Evolutionary conservation across 306 rosid species (phyloP).

Genomic region (Lathyrus tuberosus): DNA sequence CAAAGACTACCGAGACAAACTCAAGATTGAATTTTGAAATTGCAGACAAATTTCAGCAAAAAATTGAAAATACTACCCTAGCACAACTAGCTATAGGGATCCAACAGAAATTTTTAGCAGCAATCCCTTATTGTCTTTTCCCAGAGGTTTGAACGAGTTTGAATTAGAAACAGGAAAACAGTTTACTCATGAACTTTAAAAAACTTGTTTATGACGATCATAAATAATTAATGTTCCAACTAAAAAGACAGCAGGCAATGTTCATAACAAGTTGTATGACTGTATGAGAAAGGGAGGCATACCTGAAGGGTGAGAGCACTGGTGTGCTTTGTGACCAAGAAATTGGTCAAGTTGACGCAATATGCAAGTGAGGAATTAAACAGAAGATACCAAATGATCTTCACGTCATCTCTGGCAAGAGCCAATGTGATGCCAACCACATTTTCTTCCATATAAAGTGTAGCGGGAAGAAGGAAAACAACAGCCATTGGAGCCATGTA

Average conservation of each 20-base stretch:
- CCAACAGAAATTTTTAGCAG: background rate
- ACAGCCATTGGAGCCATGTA: conserved; percentile 99
- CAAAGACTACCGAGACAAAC: background rate
- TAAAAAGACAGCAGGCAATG: background rate
- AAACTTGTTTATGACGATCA: conserved; percentile 1
- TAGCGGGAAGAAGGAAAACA: conserved; percentile 97
- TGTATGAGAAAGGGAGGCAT: conserved; percentile 41
- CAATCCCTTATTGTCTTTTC: background rate
- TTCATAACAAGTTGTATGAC: background rate
- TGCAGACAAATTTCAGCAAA: conserved; percentile 4
- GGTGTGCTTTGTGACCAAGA: conserved; percentile 97
- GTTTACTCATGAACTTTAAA: conserved; percentile 8
- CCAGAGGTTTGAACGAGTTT: conserved; percentile 16
- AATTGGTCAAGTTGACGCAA: conserved; percentile 95
- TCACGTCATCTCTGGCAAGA: conserved; percentile 91
- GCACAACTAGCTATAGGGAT: conserved; percentile 4
- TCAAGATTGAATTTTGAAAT: conserved; percentile 6
- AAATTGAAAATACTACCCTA: background rate
- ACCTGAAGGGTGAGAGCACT: conserved; percentile 99
- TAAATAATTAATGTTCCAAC: conserved; percentile 5
- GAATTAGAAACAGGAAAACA: conserved; percentile 8
- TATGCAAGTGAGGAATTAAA: conserved; percentile 94
- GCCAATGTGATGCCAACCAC: conserved; percentile 97
- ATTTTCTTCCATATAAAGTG: conserved; percentile 94
- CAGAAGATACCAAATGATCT: conserved; percentile 95